Evolutionary conservation across 306 rosid species (phyloP).

Genomic region (Carpinus viminea): DNA sequence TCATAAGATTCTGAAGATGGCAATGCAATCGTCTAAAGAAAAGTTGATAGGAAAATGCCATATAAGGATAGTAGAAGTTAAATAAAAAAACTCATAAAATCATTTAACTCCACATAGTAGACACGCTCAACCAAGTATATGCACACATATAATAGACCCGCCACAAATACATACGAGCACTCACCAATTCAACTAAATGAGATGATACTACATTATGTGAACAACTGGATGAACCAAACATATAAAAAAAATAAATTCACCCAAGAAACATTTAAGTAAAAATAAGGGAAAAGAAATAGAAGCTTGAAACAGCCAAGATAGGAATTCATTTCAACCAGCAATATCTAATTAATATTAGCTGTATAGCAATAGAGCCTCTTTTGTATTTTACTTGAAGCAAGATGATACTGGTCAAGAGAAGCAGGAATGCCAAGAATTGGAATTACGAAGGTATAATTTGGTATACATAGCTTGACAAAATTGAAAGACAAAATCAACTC

Average conservation of each 20-base stretch:
- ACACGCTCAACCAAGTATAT: neutral
- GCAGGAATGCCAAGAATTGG: neutral
- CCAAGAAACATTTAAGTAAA: neutral
- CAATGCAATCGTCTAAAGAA: conserved; percentile 52
- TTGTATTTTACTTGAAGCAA: neutral
- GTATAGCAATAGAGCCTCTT: neutral
- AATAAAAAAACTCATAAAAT: neutral
- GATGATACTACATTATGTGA: neutral
- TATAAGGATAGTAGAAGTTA: neutral
- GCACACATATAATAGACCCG: neutral
- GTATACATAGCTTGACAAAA: neutral
- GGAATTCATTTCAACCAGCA: no score
- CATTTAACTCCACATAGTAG: neutral
- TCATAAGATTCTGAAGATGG: conserved; percentile 53
- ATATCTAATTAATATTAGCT: no score
- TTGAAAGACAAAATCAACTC: neutral
- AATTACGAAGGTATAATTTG: neutral
- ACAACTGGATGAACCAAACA: neutral
- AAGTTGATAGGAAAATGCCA: conserved; percentile 3
- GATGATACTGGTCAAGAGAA: neutral
- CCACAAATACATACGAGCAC: neutral
- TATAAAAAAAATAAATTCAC: neutral
- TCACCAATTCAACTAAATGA: neutral
- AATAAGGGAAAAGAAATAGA: no score
- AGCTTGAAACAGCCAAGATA: no score